Evolutionary conservation across 2,329 filamentous ascomycete species (phyloP).

Genomic region (Fusarium nanum): DNA sequence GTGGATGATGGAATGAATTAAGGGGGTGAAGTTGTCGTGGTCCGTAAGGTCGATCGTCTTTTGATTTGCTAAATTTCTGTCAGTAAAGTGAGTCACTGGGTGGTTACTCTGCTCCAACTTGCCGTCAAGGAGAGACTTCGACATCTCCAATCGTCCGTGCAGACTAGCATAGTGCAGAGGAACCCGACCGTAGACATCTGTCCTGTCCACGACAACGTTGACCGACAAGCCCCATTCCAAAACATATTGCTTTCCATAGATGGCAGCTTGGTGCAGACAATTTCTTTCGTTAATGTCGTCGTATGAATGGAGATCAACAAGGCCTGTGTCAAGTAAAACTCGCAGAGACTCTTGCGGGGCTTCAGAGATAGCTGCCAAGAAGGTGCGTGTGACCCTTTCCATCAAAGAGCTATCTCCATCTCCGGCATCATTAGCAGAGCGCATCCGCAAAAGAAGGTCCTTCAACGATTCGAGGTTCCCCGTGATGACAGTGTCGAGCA

Average conservation of each 20-base stretch:
- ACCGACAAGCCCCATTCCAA: slow-evolving; percentile 79
- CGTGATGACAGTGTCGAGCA: slow-evolving; percentile 86
- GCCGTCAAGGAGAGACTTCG: slow-evolving; percentile 77
- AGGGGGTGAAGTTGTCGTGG: slow-evolving; percentile 95
- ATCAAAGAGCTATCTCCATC: slow-evolving; percentile 68
- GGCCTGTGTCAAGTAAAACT: slow-evolving; percentile 79
- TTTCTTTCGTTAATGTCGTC: slow-evolving; percentile 99
- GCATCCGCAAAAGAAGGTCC: slow-evolving; percentile 83
- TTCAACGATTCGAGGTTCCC: slow-evolving; percentile 82
- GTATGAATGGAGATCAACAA: slow-evolving; percentile 91
- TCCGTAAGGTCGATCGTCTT: slow-evolving; percentile 88
- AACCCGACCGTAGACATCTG: slow-evolving; percentile 93
- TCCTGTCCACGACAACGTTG: slow-evolving; percentile 80
- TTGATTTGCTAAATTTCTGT: slow-evolving; percentile 66
- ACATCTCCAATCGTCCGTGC: slow-evolving; percentile 88
- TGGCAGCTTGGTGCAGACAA: slow-evolving; percentile 95
- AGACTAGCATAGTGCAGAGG: slow-evolving; percentile 97
- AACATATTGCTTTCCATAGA: slow-evolving; percentile 86
- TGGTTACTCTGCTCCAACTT: slow-evolving; percentile 34
- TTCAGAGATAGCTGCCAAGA: slow-evolving; percentile 89
- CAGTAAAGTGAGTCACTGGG: slow-evolving; percentile 8
- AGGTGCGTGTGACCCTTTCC: slow-evolving; percentile 88
- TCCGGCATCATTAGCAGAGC: slow-evolving; percentile 63
- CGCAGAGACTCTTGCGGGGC: slow-evolving; percentile 81
- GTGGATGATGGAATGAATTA: slow-evolving; percentile 95